Percentiles rank a stretch among this genome's conserved stretches.
Evolutionary conservation across 306 rosid species (phyloP).

Genomic region (Prunus mume): DNA sequence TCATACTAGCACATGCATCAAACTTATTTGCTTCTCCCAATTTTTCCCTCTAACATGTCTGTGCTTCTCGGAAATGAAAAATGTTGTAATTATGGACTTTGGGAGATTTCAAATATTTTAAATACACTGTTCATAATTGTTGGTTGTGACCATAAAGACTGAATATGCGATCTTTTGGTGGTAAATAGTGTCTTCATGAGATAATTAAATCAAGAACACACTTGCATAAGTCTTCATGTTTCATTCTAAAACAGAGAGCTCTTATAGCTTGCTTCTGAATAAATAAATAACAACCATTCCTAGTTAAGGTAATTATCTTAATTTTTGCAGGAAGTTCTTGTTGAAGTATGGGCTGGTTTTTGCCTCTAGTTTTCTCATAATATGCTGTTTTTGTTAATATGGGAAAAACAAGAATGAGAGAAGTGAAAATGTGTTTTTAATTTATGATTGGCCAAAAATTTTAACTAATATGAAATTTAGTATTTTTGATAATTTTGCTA

Average conservation of each 20-base stretch:
- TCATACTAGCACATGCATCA: not conserved
- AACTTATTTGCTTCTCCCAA: not conserved
- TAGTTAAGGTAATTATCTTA: not conserved
- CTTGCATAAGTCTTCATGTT: too few species aligned
- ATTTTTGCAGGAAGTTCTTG: not conserved
- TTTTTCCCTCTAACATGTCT: too few species aligned
- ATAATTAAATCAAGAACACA: too few species aligned
- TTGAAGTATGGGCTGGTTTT: not conserved
- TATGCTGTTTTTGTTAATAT: not conserved
- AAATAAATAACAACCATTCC: too few species aligned
- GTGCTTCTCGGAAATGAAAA: too few species aligned
- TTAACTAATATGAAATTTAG: not conserved
- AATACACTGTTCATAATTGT: not conserved
- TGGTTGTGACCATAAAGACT: not conserved
- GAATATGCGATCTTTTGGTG: not conserved
- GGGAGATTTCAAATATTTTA: not conserved
- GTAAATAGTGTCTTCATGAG: too few species aligned
- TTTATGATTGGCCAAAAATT: not conserved
- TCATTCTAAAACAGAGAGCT: too few species aligned
- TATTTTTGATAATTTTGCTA: constrained; percentile 25
- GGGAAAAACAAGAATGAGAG: not conserved
- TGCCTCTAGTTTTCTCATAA: too few species aligned
- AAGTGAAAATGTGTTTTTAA: not conserved
- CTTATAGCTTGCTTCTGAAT: too few species aligned
- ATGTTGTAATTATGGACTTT: not conserved